Conservation (phyloP, 78 protist genomes). For the Mastigamoeba balamuthi region DNA sequence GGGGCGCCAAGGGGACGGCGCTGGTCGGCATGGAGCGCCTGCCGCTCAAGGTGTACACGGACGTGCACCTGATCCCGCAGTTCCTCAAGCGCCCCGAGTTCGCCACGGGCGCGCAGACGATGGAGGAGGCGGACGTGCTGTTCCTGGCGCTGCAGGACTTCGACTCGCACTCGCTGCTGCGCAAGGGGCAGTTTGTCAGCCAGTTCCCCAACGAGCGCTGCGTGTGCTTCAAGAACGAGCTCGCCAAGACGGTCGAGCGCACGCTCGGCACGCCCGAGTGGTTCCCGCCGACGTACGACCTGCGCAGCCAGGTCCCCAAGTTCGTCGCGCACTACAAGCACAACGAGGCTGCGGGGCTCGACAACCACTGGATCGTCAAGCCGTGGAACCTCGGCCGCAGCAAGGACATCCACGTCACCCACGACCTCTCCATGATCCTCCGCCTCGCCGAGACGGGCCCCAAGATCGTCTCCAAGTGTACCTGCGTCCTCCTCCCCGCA, state of each 20-base stretch:
- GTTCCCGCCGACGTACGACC: not conserved
- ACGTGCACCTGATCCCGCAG: no score
- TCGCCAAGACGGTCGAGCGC: not conserved
- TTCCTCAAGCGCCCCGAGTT: no score
- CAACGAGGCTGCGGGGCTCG: not conserved
- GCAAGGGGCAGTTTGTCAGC: not conserved
- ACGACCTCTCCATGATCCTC: not conserved
- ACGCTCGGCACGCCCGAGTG: not conserved
- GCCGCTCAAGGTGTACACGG: no score
- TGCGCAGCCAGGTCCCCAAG: not conserved
- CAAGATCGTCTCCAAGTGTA: not conserved
- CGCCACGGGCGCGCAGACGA: no score
- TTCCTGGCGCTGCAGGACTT: no score
- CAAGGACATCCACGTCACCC: not conserved
- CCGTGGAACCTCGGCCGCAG: slow-evolving; percentile 9
- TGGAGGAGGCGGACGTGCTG: no score
- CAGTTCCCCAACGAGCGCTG: not conserved
- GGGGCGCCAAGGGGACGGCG: no score
- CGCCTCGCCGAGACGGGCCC: not conserved
- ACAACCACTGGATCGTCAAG: slow-evolving; percentile 9
- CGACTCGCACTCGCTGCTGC: no score
- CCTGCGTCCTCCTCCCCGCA: no score
- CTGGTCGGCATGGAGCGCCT: no score
- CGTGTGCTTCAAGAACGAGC: not conserved
- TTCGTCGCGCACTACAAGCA: not conserved